Evolutionary conservation across 2,329 filamentous ascomycete genomes (phyloP).

Genomic region (Zymoseptoria ardabiliae): DNA sequence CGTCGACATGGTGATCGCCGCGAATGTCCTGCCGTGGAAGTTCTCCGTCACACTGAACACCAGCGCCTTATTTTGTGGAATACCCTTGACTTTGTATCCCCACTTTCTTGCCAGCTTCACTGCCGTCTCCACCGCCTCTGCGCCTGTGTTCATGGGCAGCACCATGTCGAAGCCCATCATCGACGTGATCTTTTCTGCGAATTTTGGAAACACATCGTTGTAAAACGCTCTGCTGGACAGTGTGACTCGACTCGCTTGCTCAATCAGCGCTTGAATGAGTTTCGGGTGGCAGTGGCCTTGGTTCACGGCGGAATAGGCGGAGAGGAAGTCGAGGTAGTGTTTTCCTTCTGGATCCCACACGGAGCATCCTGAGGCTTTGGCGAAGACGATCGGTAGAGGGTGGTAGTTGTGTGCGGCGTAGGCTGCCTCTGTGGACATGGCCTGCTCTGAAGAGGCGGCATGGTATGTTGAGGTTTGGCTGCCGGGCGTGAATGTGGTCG

Average conservation of each 20-base stretch:
- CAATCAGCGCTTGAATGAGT: conserved; percentile 79
- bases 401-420: conserved; percentile 98
- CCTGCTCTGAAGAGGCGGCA: conserved; percentile 66
- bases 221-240: conserved; percentile 93
- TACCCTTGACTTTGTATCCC: conserved; percentile 94
- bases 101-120: conserved; percentile 96
- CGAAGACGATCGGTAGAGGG: conserved; percentile 88
- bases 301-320: conserved; percentile 95
- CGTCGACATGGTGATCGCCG: conserved; percentile 88
- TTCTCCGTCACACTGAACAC: conserved; percentile 83
- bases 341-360: conserved; percentile 92
- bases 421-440: conserved; percentile 72
- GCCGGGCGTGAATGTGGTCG: conserved; percentile 34
- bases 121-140: conserved; percentile 90
- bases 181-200: conserved; percentile 82
- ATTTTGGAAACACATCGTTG: conserved; percentile 96
- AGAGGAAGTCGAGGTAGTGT: conserved; percentile 95
- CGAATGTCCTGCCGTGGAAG: conserved; percentile 96
- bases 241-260: conserved; percentile 83
- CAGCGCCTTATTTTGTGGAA: conserved; percentile 73
- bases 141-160: conserved; percentile 95
- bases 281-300: conserved; percentile 97
- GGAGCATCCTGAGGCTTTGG: conserved; percentile 72
- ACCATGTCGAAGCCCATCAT: conserved; percentile 97
- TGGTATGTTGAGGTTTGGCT: conserved; percentile 52